Evolutionary conservation across 805 yeast species (phyloP).

Genomic region (Lipomyces spencermartinsiae): DNA sequence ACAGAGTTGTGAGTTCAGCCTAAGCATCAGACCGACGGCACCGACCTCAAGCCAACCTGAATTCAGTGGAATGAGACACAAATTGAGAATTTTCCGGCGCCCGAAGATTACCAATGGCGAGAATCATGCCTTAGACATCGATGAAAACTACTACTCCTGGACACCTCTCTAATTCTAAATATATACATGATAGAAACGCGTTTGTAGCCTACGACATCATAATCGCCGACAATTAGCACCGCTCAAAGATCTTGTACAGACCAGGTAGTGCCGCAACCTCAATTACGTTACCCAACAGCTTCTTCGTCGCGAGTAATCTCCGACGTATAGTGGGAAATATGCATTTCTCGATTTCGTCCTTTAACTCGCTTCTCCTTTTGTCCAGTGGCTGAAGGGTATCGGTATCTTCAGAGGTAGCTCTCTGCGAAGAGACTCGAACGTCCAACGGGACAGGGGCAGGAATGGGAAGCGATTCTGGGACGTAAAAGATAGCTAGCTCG

Average conservation of each 20-base stretch:
- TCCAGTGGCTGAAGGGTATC: constrained; percentile 28
- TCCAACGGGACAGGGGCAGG: not conserved
- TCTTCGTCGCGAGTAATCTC: constrained; percentile 67
- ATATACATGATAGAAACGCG: not conserved
- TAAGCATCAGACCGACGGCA: too few species aligned
- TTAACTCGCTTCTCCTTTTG: constrained; percentile 45
- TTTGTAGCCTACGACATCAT: not conserved
- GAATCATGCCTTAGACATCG: not conserved
- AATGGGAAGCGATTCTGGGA: constrained; percentile 61
- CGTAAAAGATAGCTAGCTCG: constrained; percentile 74
- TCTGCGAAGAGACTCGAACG: not conserved
- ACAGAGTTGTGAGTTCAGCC: too few species aligned
- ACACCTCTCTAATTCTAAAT: not conserved
- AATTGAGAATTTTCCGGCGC: too few species aligned
- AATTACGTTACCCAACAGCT: constrained; percentile 56
- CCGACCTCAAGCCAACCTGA: too few species aligned
- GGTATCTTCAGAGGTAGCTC: not conserved
- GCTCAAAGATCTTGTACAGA: constrained; percentile 86
- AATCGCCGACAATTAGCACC: constrained; percentile 56
- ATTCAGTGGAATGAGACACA: too few species aligned
- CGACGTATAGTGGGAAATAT: constrained; percentile 71
- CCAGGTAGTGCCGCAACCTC: constrained; percentile 94
- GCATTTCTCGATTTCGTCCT: constrained; percentile 57
- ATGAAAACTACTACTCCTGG: too few species aligned
- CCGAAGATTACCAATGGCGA: too few species aligned